These are phyloP conservation scores for Claviceps digitariae DNA, from an alignment of 2,329 filamentous ascomycete species.

Conservation along the genomic window DNA sequence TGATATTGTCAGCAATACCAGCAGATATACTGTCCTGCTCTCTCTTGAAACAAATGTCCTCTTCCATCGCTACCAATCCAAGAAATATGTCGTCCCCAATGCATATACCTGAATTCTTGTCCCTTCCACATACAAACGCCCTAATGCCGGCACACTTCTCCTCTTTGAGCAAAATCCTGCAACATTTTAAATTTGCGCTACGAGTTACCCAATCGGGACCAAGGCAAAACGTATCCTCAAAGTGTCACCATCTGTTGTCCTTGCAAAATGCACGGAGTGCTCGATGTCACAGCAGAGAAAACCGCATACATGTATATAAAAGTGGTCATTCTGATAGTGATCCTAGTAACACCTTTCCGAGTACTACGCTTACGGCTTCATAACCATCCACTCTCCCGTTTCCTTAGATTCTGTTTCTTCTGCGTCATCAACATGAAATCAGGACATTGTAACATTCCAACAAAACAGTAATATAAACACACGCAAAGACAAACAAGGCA, in stretches of 20 bases:
- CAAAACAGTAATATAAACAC: not conserved
- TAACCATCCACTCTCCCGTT: too few species aligned
- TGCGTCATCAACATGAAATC: not conserved
- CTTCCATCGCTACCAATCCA: not conserved
- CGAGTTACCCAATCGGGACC: too few species aligned
- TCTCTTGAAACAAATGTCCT: not conserved
- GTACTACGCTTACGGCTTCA: not conserved
- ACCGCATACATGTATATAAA: not conserved
- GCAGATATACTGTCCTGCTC: not conserved
- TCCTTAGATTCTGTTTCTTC: not conserved
- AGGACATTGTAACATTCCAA: not conserved
- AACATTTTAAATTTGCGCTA: too few species aligned
- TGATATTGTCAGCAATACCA: not conserved
- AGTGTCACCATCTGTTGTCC: not conserved
- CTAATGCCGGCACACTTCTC: not conserved
- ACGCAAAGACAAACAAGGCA: not conserved
- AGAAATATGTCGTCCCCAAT: not conserved
- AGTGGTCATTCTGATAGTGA: not conserved
- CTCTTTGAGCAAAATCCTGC: too few species aligned
- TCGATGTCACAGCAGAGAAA: not conserved
- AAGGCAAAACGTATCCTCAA: not conserved
- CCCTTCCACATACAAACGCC: not conserved
- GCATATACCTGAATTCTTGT: not conserved
- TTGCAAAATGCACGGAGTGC: not conserved
- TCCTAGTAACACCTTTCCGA: not conserved